Base-by-base conservation (phyloP, 2,329 filamentous ascomycete genomes). In the Penicillium verrucosum region DNA sequence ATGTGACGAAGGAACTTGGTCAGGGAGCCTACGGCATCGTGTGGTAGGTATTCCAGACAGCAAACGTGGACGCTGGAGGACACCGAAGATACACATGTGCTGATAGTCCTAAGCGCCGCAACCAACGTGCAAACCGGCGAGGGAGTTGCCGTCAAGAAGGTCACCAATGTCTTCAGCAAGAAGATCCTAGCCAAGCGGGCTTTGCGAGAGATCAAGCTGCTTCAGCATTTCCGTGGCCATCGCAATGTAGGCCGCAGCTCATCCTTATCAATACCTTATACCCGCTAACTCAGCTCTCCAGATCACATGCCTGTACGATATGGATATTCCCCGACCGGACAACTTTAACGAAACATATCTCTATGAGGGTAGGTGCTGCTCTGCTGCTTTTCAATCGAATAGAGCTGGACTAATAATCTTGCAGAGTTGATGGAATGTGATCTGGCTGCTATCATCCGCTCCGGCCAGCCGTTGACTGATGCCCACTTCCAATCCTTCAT, bases 111-210 rank as follows among this genome's bases (percentile, higher is more conserved):
- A 62, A 96, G 92, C 77, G 93, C 94, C 59, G 94, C 94, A 54
- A 90, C 91, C 65, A 97, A 97, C 82, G 88, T 86, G 73, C 86
- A 92, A 75, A 95, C 89, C 32, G 88, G 86, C 70, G 94, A 99
- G 74, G 92, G 93, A 40, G 92, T 99, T 61, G 94, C 94, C 69
- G 94, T 99, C 82, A 99, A 99, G 80, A 99, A 99, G 80, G 91
- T 99, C 75, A 99, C 94, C 81, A 99, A 99, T 89, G 93, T 99
- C 69, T 99, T 99, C 79, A 97, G 92, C 84, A 99, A 99, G 81
- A 97, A 97, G 86, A 99, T 99, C 68, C 84, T 99, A 65, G 94
- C 94, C 69, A 99, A 99, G 86, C 90, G 94, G 72, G 94, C 94
- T 48, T 78, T 99, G 81, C 87, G 94, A 76, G 94, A 99, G 80